Conservation (phyloP, 106 monocot species). For the Triglochin maritima region DNA sequence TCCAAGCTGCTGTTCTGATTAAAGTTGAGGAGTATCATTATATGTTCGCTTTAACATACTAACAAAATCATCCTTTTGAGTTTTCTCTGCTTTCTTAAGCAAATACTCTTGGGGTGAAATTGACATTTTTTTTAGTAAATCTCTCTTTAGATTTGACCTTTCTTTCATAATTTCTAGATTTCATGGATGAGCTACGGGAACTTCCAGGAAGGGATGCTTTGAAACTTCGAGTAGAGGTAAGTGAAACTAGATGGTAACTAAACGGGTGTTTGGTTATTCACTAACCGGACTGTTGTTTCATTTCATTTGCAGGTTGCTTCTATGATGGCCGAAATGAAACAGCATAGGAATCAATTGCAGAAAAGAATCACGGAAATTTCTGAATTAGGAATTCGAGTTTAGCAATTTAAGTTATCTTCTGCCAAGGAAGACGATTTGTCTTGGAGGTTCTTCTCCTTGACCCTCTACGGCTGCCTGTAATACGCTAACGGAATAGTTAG, state of each 20-base stretch:
- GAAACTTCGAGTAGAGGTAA: conserved; percentile 51
- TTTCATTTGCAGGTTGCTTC: conserved; percentile 38
- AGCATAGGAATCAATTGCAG: conserved; percentile 28
- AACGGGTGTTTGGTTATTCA: background rate
- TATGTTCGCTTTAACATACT: too few relatives aligned
- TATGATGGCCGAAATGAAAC: conserved; percentile 33
- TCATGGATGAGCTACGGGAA: conserved; percentile 43
- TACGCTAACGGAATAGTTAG: too few relatives aligned
- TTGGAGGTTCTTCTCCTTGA: too few relatives aligned
- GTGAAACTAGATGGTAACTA: background rate
- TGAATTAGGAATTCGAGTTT: conserved; percentile 35
- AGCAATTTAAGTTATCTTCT: conserved; percentile 1
- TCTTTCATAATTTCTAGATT: conserved; percentile 16
- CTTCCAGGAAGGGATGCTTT: conserved; percentile 46
- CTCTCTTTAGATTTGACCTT: background rate
- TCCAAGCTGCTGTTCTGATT: background rate
- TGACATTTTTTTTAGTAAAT: background rate
- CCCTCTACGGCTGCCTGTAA: too few relatives aligned
- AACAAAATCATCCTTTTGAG: too few relatives aligned
- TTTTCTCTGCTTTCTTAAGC: too few relatives aligned
- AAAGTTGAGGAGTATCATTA: too few relatives aligned
- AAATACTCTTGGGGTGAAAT: too few relatives aligned
- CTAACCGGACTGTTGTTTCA: too few relatives aligned
- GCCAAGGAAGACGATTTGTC: too few relatives aligned
- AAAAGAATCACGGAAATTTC: conserved; percentile 35